Conservation (phyloP, 306 rosid species). For the Senna siamea region DNA sequence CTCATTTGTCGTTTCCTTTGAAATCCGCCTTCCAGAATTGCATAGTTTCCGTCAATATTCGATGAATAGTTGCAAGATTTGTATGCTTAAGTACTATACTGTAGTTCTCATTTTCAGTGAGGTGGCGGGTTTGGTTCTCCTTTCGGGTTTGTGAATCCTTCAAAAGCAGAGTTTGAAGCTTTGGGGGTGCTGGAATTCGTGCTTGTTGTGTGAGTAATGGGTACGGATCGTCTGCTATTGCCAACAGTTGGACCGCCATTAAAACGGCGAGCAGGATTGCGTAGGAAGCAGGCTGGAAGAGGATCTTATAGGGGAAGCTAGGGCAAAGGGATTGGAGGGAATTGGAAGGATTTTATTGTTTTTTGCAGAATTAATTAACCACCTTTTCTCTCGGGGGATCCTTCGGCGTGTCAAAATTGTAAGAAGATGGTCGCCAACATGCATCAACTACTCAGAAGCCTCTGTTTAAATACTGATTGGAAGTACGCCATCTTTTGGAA, state of each 20-base stretch:
- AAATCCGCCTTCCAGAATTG: neutral
- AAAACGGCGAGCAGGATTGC: slow-evolving; percentile 85
- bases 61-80: slow-evolving; percentile 52
- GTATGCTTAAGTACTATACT: neutral
- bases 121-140: neutral
- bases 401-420: slow-evolving; percentile 41
- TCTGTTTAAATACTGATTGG: slow-evolving; percentile 75
- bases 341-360: slow-evolving; percentile 26
- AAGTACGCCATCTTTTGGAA: slow-evolving; percentile 79
- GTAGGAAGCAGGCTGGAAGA: slow-evolving; percentile 92
- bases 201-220: slow-evolving; percentile 53
- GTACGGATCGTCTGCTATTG: slow-evolving; percentile 62
- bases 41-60: neutral
- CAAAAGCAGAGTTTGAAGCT: slow-evolving; percentile 32
- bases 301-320: slow-evolving; percentile 90
- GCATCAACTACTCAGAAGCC: slow-evolving; percentile 58
- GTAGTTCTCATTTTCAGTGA: neutral
- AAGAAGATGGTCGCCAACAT: slow-evolving; percentile 58
- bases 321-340: slow-evolving; percentile 34
- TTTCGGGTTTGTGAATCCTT: slow-evolving; percentile 34
- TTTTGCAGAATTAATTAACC: slow-evolving; percentile 34
- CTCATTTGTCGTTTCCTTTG: slow-evolving; percentile 3
- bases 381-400: slow-evolving; percentile 9
- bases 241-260: slow-evolving; percentile 85
- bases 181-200: slow-evolving; percentile 18